Base-by-base conservation (phyloP, 2,329 filamentous ascomycete genomes). In the Rasamsonia emersonii region DNA sequence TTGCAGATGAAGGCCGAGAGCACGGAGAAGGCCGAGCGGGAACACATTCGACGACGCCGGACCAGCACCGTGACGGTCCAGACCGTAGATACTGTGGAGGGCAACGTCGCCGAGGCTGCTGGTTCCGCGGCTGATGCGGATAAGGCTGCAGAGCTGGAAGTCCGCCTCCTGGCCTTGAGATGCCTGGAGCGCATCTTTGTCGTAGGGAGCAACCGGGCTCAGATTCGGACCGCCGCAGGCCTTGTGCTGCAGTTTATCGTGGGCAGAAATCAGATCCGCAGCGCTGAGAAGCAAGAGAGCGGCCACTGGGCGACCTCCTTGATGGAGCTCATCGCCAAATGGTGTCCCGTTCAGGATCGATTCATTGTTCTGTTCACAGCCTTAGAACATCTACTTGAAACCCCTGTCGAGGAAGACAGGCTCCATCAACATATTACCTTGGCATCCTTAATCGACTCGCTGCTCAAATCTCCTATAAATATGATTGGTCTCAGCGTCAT, bases 401-500 rank as follows among this genome's bases (percentile, higher is more conserved):
- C 74, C 26, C 75, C 78, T 1, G 68, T 88, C 20, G 71, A 70
- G 4, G 82, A 88, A 48, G 76, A 80, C 7, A 77, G 77, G 24
- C 58, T 95, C 19, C 70, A 76, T 26, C 77, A 82, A 34, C 83
- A 94, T 48, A 66, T 86, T 33, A 75, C 81, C 4, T 67, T 94
- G 38, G 75, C 82, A 1, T 79, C 78, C 25, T 77, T 95, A 59
- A 77, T 95, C 37, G 78, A 84, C 39, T 84, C 82, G 40, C 69
- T 96, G 7, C 67, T 98, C 28, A 79, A 82, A 31, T 95, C 89
- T 0, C 79, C 89, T 24, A 79, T 93, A 51, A 96, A 95, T 58
- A 71, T 96, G 51, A 95, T 98, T 40, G 91, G 91, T 1, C 68
- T 98, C 27, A 95, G 88, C 53, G 82, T 96, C 32, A 96, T 96